Conservation (phyloP, 208 protist genomes). For the Crithidia brevicula region DNA sequence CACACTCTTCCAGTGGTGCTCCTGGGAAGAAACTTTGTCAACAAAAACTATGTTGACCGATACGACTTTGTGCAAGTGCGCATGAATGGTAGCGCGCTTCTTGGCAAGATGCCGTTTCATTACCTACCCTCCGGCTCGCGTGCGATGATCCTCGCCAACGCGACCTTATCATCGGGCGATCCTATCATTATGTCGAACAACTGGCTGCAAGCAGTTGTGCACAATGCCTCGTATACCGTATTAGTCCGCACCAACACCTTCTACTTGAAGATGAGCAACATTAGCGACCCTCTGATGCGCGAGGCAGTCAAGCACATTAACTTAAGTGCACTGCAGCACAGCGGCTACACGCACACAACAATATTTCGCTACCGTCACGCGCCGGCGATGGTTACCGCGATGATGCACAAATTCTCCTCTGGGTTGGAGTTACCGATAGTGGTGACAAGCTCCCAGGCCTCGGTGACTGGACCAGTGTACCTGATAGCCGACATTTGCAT, state of each 20-base stretch:
- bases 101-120: not conserved
- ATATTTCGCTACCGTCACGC: slow-evolving; percentile 4
- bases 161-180: not conserved
- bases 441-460: slow-evolving; percentile 2
- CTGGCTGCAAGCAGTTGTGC: slow-evolving; percentile 14
- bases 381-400: slow-evolving; percentile 9
- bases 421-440: slow-evolving; percentile 13
- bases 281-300: slow-evolving; percentile 41
- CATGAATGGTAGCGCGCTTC: not conserved
- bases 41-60: too few species aligned
- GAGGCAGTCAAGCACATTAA: slow-evolving; percentile 35
- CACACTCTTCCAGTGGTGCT: not conserved
- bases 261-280: slow-evolving; percentile 27
- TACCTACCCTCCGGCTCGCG: not conserved
- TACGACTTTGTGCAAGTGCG: not conserved
- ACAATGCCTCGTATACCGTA: not conserved
- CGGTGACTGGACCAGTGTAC: not conserved
- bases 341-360: not conserved
- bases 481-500: not conserved
- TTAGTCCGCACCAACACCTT: not conserved
- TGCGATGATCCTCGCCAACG: slow-evolving; percentile 2
- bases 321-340: slow-evolving; percentile 9
- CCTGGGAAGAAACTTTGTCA: not conserved
- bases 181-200: slow-evolving; percentile 23
- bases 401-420: not conserved